Conservation (phyloP, 1,139 yeast genomes). For the Sugiyamaella neomexicana region DNA sequence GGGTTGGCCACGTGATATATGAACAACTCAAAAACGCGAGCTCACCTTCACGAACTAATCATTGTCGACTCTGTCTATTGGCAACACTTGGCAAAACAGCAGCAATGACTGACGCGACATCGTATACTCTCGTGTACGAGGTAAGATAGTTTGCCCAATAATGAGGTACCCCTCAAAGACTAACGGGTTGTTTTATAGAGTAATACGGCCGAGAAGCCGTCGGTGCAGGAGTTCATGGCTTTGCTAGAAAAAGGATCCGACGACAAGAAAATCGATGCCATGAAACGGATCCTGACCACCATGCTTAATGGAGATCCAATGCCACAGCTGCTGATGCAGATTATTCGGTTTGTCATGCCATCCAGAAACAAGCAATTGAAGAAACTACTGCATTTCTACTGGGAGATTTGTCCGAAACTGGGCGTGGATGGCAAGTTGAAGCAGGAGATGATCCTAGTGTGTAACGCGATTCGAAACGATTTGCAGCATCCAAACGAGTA, state of each 20-base stretch:
- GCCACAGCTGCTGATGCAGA: constrained; percentile 96
- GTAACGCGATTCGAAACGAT: constrained; percentile 97
- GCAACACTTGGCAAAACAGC: background rate
- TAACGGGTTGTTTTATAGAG: constrained; percentile 25
- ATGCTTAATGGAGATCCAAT: constrained; percentile 92
- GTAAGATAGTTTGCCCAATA: constrained; percentile 26
- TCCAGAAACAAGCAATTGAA: constrained; percentile 87
- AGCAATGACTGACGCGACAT: constrained; percentile 39
- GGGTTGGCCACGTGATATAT: constrained; percentile 22
- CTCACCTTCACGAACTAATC: constrained; percentile 3
- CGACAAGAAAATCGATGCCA: constrained; percentile 81
- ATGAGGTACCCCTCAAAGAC: no score
- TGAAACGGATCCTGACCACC: constrained; percentile 81
- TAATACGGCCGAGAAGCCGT: constrained; percentile 57
- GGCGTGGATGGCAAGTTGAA: constrained; percentile 87
- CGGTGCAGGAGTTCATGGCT: constrained; percentile 73
- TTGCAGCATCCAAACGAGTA: constrained; percentile 97
- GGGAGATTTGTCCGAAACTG: constrained; percentile 97
- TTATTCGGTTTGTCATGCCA: constrained; percentile 96
- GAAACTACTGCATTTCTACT: constrained; percentile 88
- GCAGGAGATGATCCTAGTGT: constrained; percentile 98
- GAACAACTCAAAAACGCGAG: constrained; percentile 19
- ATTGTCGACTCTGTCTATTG: background rate
- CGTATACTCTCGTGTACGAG: constrained; percentile 42
- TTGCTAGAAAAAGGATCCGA: constrained; percentile 88